These are phyloP conservation scores for Xylaria sp. DNA, from an alignment of 2,329 filamentous ascomycete genomes.

Conservation along the genomic window DNA sequence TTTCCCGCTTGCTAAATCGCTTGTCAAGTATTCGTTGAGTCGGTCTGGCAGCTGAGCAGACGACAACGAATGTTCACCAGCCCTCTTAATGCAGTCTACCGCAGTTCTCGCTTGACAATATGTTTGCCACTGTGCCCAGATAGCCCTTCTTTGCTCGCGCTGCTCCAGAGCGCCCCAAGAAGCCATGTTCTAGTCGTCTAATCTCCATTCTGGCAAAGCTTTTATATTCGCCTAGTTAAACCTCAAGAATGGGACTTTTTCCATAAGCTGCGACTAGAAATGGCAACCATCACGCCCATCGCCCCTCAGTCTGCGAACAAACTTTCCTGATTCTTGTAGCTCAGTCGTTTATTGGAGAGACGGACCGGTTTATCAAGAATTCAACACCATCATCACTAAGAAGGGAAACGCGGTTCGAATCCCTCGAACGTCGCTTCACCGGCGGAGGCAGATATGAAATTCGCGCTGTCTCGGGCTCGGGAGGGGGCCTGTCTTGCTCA, in stretches of 20 bases:
- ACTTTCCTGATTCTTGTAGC: too few relatives aligned
- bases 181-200: too few relatives aligned
- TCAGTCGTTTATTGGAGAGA: conserved; percentile 34
- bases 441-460: neutral
- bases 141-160: neutral
- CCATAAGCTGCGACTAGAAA: too few relatives aligned
- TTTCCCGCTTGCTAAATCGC: too few relatives aligned
- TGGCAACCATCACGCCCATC: too few relatives aligned
- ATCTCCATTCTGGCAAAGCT: too few relatives aligned
- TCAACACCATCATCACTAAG: conserved; percentile 35
- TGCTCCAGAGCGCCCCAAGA: too few relatives aligned
- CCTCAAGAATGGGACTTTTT: too few relatives aligned
- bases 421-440: conserved; percentile 37
- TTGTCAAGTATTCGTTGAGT: neutral
- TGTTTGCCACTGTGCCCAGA: neutral
- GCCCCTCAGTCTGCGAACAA: too few relatives aligned
- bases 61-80: neutral
- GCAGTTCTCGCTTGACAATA: neutral
- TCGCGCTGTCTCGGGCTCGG: conserved; percentile 1
- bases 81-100: neutral
- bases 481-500: neutral
- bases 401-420: conserved; percentile 42
- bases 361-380: conserved; percentile 28
- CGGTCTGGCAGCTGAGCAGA: neutral
- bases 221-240: too few relatives aligned